phyloP scores from a whole-genome alignment of 78 protist genomes.

The Isochrysis galbana region DNA sequence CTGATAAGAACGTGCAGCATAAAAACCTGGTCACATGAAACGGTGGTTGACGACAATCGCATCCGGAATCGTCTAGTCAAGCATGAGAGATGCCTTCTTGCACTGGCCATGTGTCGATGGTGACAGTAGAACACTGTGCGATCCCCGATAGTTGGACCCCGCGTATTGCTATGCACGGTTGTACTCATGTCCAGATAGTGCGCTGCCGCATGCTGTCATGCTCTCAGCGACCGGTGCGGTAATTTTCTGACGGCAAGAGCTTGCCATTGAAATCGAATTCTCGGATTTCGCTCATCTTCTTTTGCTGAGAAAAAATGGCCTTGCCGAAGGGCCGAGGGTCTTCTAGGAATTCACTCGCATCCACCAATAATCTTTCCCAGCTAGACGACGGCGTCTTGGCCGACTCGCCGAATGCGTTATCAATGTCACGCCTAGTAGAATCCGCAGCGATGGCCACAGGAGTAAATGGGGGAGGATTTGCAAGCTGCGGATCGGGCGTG shows the following conservation, averaged over 20 bases:
- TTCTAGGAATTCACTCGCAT: not conserved
- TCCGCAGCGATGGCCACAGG: not conserved
- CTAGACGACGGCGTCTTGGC: not conserved
- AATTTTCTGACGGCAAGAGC: not conserved
- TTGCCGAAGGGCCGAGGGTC: not conserved
- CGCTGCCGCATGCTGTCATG: too few species aligned
- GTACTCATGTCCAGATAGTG: too few species aligned
- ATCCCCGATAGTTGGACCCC: too few species aligned
- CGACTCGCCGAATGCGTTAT: not conserved
- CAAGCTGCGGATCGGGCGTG: not conserved
- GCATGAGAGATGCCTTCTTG: too few species aligned
- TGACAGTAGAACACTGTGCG: too few species aligned
- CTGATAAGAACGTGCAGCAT: too few species aligned
- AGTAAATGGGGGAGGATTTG: conserved; percentile 1
- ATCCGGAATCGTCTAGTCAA: too few species aligned
- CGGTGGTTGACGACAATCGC: too few species aligned
- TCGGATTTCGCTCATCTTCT: not conserved
- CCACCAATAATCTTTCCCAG: not conserved
- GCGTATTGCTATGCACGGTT: too few species aligned
- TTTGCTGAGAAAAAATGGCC: not conserved
- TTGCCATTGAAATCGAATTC: not conserved
- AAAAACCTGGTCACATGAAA: too few species aligned
- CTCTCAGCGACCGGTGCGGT: too few species aligned
- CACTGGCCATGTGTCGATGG: too few species aligned
- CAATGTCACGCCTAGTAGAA: not conserved